Percentiles rank a stretch among this genome's conserved stretches.
These are phyloP conservation scores for Zygotorulaspora chibaensis DNA, from an alignment of 805 yeast species.

Conservation along the genomic window DNA sequence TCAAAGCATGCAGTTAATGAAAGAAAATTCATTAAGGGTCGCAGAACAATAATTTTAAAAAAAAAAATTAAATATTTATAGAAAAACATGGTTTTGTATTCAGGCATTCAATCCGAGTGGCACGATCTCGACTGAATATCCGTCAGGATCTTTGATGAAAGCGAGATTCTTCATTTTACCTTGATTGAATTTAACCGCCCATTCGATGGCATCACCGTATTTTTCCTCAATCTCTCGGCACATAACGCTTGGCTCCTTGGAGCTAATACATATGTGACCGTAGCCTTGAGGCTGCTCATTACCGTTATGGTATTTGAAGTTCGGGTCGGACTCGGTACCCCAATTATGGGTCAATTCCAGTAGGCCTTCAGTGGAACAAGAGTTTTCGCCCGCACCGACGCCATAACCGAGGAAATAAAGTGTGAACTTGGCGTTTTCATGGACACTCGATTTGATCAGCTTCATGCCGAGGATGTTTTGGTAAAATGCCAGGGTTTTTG, in stretches of 20 bases:
- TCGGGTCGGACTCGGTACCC: constrained; percentile 83
- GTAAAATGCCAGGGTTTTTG: constrained; percentile 72
- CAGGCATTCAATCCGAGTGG: constrained; percentile 35
- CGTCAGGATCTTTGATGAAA: constrained; percentile 83
- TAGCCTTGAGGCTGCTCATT: constrained; percentile 77
- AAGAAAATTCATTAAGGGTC: too few species aligned
- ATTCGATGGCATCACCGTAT: constrained; percentile 49
- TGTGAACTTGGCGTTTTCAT: constrained; percentile 71
- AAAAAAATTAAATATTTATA: not conserved
- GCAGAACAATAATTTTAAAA: not conserved
- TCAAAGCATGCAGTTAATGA: too few species aligned
- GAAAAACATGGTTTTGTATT: too few species aligned
- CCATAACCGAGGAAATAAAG: constrained; percentile 79
- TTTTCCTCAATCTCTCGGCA: constrained; percentile 46
- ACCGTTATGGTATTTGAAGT: constrained; percentile 78
- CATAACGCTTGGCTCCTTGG: constrained; percentile 47
- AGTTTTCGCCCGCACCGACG: constrained; percentile 39
- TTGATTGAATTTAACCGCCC: constrained; percentile 55
- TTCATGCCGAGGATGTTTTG: constrained; percentile 77
- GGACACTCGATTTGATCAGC: constrained; percentile 51
- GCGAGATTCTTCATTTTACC: constrained; percentile 60
- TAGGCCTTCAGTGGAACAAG: constrained; percentile 55
- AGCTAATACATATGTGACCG: constrained; percentile 78
- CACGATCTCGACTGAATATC: constrained; percentile 75
- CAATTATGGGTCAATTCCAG: constrained; percentile 92